These are phyloP conservation scores for Symmetrospora coprosmae DNA, from an alignment of 768 basidiomycete genomes.

Conservation along the genomic window DNA sequence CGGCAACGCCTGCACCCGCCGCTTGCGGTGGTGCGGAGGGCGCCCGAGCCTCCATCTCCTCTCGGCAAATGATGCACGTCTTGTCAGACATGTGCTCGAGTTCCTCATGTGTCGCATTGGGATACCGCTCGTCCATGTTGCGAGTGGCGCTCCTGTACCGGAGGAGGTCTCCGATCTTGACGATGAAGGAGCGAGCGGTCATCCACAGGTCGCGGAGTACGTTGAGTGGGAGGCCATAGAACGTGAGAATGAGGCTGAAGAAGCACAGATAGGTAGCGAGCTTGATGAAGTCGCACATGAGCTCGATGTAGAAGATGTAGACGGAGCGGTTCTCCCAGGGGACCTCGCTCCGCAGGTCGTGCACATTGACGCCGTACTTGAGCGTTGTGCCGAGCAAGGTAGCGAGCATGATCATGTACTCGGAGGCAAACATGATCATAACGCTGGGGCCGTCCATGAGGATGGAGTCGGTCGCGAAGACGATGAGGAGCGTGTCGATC, in stretches of 20 bases:
- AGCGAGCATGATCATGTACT: slow-evolving; percentile 82
- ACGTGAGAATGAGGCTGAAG: slow-evolving; percentile 83
- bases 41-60: slow-evolving; percentile 60
- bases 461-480: slow-evolving; percentile 66
- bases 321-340: slow-evolving; percentile 98
- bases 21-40: slow-evolving; percentile 31
- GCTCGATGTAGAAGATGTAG: slow-evolving; percentile 87
- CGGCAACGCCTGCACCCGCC: slow-evolving; percentile 12
- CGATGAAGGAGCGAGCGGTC: slow-evolving; percentile 80
- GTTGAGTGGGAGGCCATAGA: slow-evolving; percentile 88
- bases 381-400: slow-evolving; percentile 60
- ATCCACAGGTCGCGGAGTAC: slow-evolving; percentile 94
- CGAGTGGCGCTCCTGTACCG: slow-evolving; percentile 86
- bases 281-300: slow-evolving; percentile 90
- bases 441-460: slow-evolving; percentile 65
- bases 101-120: slow-evolving; percentile 77
- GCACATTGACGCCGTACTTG: slow-evolving; percentile 66
- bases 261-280: slow-evolving; percentile 80
- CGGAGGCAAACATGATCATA: slow-evolving; percentile 83
- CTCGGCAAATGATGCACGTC: slow-evolving; percentile 95
- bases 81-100: slow-evolving; percentile 64
- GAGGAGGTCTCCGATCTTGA: slow-evolving; percentile 69
- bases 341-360: slow-evolving; percentile 70
- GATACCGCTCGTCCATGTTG: slow-evolving; percentile 92
- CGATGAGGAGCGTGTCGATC: slow-evolving; percentile 62